These are phyloP conservation scores for Lophiostoma macrostomum DNA, from an alignment of 495 filamentous ascomycete species.

Conservation along the genomic window DNA sequence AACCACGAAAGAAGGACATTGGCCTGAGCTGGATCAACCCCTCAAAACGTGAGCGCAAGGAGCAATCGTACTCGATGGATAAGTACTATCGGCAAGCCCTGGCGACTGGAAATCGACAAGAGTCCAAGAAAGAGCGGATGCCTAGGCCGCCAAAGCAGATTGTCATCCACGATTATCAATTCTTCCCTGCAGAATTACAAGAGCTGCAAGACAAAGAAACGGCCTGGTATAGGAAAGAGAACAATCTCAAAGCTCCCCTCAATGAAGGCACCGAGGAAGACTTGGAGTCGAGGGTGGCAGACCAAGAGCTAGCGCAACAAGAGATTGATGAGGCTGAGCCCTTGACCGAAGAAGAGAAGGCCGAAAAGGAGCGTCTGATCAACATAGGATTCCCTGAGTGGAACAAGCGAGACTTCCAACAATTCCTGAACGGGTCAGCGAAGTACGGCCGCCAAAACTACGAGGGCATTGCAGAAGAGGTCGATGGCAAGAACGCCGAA, in stretches of 20 bases:
- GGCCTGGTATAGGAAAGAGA: slow-evolving; percentile 91
- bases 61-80: slow-evolving; percentile 96
- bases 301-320: slow-evolving; percentile 81
- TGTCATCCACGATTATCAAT: slow-evolving; percentile 91
- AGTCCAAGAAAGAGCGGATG: slow-evolving; percentile 90
- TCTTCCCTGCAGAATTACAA: slow-evolving; percentile 77
- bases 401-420: slow-evolving; percentile 97
- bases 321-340: slow-evolving; percentile 89
- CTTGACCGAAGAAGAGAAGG: slow-evolving; percentile 84
- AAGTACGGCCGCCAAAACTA: slow-evolving; percentile 87
- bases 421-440: slow-evolving; percentile 91
- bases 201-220: slow-evolving; percentile 96
- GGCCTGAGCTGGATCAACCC: slow-evolving; percentile 98
- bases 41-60: slow-evolving; percentile 96
- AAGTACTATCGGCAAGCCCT: slow-evolving; percentile 96
- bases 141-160: slow-evolving; percentile 93
- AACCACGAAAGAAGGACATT: slow-evolving; percentile 86
- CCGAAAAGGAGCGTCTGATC: slow-evolving; percentile 74
- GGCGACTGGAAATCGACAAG: slow-evolving; percentile 76
- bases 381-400: slow-evolving; percentile 86
- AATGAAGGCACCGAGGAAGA: slow-evolving; percentile 81
- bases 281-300: slow-evolving; percentile 77
- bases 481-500: slow-evolving; percentile 81
- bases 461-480: slow-evolving; percentile 77
- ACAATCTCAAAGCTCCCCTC: slow-evolving; percentile 85